Evolutionary conservation across 768 basidiomycete species (phyloP).

Genomic region (Suillus paluster): DNA sequence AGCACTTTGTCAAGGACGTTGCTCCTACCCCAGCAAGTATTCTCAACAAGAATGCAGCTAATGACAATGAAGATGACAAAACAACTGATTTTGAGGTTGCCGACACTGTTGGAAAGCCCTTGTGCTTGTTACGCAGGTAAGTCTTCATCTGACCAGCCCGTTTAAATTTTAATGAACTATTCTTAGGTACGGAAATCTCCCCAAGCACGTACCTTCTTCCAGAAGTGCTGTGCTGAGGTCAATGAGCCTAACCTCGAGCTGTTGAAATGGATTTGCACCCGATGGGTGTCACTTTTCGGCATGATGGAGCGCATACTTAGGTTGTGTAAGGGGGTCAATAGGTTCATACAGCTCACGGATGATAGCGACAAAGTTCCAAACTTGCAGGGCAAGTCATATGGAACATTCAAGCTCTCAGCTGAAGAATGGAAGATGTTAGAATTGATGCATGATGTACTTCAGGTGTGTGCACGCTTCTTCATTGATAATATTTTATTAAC

Average conservation of each 20-base stretch:
- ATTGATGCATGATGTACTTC: no score
- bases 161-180: neutral
- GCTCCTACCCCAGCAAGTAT: neutral
- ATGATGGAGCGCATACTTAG: neutral
- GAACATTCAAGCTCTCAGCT: no score
- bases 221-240: neutral
- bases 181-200: neutral
- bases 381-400: no score
- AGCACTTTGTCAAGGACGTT: neutral
- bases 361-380: no score
- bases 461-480: no score
- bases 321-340: neutral
- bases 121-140: neutral
- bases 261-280: neutral
- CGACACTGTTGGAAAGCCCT: neutral
- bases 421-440: no score
- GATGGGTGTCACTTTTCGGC: neutral
- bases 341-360: no score
- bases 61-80: neutral
- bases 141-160: neutral
- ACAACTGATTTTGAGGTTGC: neutral
- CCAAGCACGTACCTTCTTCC: neutral
- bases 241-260: neutral
- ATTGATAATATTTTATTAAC: no score
- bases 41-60: neutral